Conservation (phyloP, 176 grass and related monocot species). For the Aechmea fasciata region DNA sequence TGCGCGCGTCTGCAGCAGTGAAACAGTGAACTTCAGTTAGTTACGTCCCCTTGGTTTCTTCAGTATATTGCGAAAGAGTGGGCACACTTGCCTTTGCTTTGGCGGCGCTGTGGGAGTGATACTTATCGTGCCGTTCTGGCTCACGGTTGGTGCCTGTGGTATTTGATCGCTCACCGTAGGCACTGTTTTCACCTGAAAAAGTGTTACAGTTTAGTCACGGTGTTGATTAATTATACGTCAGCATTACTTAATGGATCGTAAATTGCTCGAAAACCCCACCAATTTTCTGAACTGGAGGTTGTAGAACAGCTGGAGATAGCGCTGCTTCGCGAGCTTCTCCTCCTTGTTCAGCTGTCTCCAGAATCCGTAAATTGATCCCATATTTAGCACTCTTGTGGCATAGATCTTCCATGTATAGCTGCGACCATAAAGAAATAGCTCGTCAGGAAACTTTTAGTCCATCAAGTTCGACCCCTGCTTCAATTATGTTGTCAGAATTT, state of each 20-base stretch:
- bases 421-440: conserved; percentile 1
- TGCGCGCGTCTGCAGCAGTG: conserved; percentile 48
- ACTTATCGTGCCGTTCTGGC: conserved; percentile 1
- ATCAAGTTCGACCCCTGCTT: too few species aligned
- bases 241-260: neutral
- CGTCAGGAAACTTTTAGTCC: too few species aligned
- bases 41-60: conserved; percentile 33
- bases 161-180: conserved; percentile 15
- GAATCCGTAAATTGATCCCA: conserved; percentile 76
- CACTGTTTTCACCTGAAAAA: conserved; percentile 44
- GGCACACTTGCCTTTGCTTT: conserved; percentile 51
- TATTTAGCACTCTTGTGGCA: conserved; percentile 65
- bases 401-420: conserved; percentile 99
- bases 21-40: conserved; percentile 45
- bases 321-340: conserved; percentile 48
- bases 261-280: conserved; percentile 29
- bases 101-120: conserved; percentile 8
- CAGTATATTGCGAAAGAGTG: conserved; percentile 43
- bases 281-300: conserved; percentile 73
- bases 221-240: neutral
- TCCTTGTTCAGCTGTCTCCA: conserved; percentile 81
- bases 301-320: conserved; percentile 75
- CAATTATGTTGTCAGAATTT: too few species aligned
- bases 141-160: conserved; percentile 4
- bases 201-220: neutral